Evolutionary conservation across 192 early-diverging fungal species (phyloP), one percentile per base, ranked within the genome.

Genomic region (Entophlyctis luteolus): DNA sequence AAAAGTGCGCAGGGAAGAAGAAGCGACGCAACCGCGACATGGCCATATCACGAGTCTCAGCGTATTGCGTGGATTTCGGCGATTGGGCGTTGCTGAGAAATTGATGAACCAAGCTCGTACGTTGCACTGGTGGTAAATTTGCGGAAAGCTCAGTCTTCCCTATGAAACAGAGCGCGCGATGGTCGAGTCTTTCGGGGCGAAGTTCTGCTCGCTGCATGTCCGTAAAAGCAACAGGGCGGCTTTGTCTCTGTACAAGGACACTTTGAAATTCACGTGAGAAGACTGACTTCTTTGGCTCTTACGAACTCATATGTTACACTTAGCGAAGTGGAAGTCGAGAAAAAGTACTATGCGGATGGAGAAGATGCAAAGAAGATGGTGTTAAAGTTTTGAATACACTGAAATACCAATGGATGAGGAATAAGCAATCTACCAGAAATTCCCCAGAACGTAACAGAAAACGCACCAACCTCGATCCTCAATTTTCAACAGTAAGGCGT

Each of bases 311-410:
- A 12, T 32, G 16, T 23, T 20, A 38, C 55, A 18, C 18, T 2
- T 62, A 90, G 88, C 45, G 86, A 95, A 16, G 82, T 91, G 57
- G 90, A 93, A 29, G 86, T 93, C 22, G 96, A 99, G 73, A 89
- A 90, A 68, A 91, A 92, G 67, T 99, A 99, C 75, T 99, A 99
- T 75, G 96, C 94, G 2, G 95, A 99, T 74, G 96, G 96, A 22
- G 96, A 99, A 47, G 67, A 69, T 35, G 67, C 72, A 90, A 94
- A 67, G 89, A 91, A 3, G 90, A 88, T 67, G 87, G 86, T 25
- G 10, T 42, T 60, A 22, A 60, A 60, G 27, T 60, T 57, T 60
- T 60, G 27, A 60, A 23, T 57, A 20, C 10, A 12, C 6, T 6
- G 50, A 12, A 52, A 52, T 14, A 52, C 39, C n/a, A 42, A n/a